Base-by-base conservation (phyloP, 495 filamentous ascomycete genomes). In the Copromyces sp. region DNA sequence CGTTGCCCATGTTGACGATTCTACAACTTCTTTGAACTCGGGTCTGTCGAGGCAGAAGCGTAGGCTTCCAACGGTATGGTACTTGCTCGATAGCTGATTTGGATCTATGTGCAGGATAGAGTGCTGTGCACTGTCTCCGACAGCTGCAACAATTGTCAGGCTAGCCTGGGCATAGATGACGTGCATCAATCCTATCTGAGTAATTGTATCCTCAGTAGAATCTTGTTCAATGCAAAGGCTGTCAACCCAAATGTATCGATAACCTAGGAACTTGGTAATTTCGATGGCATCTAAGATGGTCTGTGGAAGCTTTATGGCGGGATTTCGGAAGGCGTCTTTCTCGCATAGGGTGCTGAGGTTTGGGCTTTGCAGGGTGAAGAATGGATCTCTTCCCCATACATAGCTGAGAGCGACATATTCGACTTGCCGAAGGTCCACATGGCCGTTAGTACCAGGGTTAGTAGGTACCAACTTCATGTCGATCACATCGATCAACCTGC, bases 401-500 rank as follows among this genome's bases (percentile, higher is more conserved):
- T 80, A 80, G 69, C 79, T 80, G 11, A 80, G 76, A 44, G 78
- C 79, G 41, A 80, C 78, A 44, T 80, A 80, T 38, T 76, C 69
- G 39, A 80, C 76, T 37, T 65, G 53, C 17, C 14, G 14, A 20
- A 70, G 75, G 7, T 35, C 1, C n/a, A 17, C 20, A 2, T 71
- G 74, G 0, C 76, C 72, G 35, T 70, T 68, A 0, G 78, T 73
- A 11, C 78, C 61, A 16, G 73, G 74, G 14, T 35, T 65, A 16
- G 53, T 65, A 32, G 53, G 53, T 37, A 77, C 70, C 3, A 61
- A 41, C 11, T 75, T 71, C n/a, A 73, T 44, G 1, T 72, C 69
- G 9, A 77, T 70, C 9, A 80, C 79, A 32, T 78, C 75, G 41
- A 80, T 70, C 2, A 80, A 74, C 79, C 79, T 79, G n/a, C 2